phyloP scores from a whole-genome alignment of 2,329 filamentous ascomycete genomes.

The Pseudocercospora musae region DNA sequence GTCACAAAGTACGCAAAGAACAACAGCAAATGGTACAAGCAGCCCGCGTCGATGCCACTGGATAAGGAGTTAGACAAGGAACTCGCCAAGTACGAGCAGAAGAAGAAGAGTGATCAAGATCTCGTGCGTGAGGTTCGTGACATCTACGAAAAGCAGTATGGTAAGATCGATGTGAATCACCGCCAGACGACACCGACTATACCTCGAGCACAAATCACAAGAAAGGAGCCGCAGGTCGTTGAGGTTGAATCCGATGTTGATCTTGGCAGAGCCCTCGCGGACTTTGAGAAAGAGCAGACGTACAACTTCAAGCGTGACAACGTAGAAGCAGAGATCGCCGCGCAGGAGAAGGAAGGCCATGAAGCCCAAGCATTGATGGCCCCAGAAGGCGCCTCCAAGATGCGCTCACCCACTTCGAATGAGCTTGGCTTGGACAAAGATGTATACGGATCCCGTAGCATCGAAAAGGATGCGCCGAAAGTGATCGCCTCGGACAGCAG shows the following conservation, averaged over 20 bases:
- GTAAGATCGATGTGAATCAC: slow-evolving; percentile 36
- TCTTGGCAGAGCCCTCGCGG: slow-evolving; percentile 26
- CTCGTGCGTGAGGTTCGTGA: slow-evolving; percentile 39
- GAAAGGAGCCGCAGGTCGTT: slow-evolving; percentile 14
- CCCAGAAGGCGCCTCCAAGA: slow-evolving; percentile 10
- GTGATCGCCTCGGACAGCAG: slow-evolving; percentile 3
- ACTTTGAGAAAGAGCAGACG: slow-evolving; percentile 24
- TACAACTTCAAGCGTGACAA: slow-evolving; percentile 24
- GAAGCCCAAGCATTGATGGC: slow-evolving; percentile 18
- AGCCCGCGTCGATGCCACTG: slow-evolving; percentile 21
- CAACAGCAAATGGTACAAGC: slow-evolving; percentile 39
- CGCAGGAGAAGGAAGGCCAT: slow-evolving; percentile 20
- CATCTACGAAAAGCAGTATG: slow-evolving; percentile 45
- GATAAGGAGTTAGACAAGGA: slow-evolving; percentile 9
- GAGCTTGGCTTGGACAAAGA: slow-evolving; percentile 12
- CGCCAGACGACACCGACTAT: slow-evolving; percentile 17
- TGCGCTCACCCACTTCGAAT: not conserved
- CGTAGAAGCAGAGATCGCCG: slow-evolving; percentile 26
- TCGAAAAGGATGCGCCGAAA: slow-evolving; percentile 9
- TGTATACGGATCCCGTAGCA: slow-evolving; percentile 12
- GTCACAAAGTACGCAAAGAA: slow-evolving; percentile 35
- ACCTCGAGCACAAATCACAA: not conserved
- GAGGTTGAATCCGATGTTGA: slow-evolving; percentile 25
- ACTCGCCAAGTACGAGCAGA: slow-evolving; percentile 15
- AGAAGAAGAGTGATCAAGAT: slow-evolving; percentile 30